phyloP scores from a whole-genome alignment of 495 filamentous ascomycete species.

The Aspergillus nanangensis region DNA sequence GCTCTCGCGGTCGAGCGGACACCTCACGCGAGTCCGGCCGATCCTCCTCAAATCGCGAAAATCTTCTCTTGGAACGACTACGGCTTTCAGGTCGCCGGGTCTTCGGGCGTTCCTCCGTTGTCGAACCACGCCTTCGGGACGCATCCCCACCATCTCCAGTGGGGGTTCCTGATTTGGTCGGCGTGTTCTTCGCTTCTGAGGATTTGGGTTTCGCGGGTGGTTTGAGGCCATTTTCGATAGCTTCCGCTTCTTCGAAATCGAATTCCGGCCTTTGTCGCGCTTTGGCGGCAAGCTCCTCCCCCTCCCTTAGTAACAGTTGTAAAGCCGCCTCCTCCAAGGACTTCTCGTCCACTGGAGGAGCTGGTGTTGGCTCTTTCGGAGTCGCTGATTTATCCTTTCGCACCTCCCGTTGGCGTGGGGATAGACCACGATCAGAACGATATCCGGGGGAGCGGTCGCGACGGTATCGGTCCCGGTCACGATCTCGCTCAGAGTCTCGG shows the following conservation, averaged over 20 bases:
- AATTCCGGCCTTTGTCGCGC: slow-evolving; percentile 53
- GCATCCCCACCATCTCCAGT: slow-evolving; percentile 21
- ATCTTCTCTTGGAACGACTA: slow-evolving; percentile 28
- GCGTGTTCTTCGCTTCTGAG: slow-evolving; percentile 25
- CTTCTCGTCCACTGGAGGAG: slow-evolving; percentile 49
- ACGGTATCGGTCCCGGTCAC: slow-evolving; percentile 39
- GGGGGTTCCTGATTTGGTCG: slow-evolving; percentile 24
- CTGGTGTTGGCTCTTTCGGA: slow-evolving; percentile 38
- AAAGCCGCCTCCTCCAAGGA: slow-evolving; percentile 54
- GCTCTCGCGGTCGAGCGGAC: slow-evolving; percentile 33
- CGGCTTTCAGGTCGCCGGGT: slow-evolving; percentile 29
- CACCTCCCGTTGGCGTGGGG: slow-evolving; percentile 33
- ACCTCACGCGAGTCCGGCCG: slow-evolving; percentile 30
- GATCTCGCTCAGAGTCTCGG: slow-evolving; percentile 32
- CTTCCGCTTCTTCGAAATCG: slow-evolving; percentile 50
- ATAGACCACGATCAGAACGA: slow-evolving; percentile 34
- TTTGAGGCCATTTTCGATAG: slow-evolving; percentile 43
- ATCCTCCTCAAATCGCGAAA: slow-evolving; percentile 32
- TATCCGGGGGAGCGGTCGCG: slow-evolving; percentile 31
- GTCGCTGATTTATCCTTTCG: slow-evolving; percentile 36
- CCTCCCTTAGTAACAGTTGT: slow-evolving; percentile 53
- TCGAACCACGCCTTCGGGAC: slow-evolving; percentile 22
- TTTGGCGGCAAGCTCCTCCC: slow-evolving; percentile 57
- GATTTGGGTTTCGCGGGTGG: slow-evolving; percentile 23
- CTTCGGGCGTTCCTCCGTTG: slow-evolving; percentile 21